These are phyloP conservation scores for Metarhizium humberi DNA, from an alignment of 2,329 filamentous ascomycete genomes.

Conservation along the genomic window DNA sequence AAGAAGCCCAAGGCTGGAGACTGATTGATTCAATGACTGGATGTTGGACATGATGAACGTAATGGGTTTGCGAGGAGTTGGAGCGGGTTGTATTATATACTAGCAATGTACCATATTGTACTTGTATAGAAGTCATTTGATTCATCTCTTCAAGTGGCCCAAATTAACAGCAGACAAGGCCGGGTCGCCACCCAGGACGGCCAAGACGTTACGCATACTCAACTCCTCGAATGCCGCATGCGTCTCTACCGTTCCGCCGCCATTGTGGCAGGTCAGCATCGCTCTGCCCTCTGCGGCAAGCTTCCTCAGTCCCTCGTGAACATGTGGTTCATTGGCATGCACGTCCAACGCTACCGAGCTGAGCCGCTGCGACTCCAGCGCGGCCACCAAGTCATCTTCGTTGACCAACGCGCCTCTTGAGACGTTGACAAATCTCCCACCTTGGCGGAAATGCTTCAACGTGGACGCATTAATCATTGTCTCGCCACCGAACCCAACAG, in stretches of 20 bases:
- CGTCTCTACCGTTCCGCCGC: conserved; percentile 57
- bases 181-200: conserved; percentile 41
- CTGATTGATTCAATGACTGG: background rate
- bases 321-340: conserved; percentile 48
- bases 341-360: conserved; percentile 53
- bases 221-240: conserved; percentile 58
- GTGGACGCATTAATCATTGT: conserved; percentile 37
- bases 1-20: conserved; percentile 43
- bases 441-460: conserved; percentile 42
- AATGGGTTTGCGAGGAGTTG: background rate
- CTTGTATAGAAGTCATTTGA: background rate
- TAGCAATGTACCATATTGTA: background rate
- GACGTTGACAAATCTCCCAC: conserved; percentile 55
- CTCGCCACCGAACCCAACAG: conserved; percentile 27
- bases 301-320: conserved; percentile 35
- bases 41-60: background rate
- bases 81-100: background rate
- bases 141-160: conserved; percentile 31
- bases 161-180: conserved; percentile 55
- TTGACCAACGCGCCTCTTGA: conserved; percentile 56
- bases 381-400: conserved; percentile 51
- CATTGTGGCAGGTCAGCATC: conserved; percentile 58
- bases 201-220: conserved; percentile 57
- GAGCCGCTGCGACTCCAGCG: conserved; percentile 43
- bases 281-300: conserved; percentile 33